These are phyloP conservation scores for Amanita rubescens DNA, from an alignment of 768 basidiomycete species.

Conservation along the genomic window DNA sequence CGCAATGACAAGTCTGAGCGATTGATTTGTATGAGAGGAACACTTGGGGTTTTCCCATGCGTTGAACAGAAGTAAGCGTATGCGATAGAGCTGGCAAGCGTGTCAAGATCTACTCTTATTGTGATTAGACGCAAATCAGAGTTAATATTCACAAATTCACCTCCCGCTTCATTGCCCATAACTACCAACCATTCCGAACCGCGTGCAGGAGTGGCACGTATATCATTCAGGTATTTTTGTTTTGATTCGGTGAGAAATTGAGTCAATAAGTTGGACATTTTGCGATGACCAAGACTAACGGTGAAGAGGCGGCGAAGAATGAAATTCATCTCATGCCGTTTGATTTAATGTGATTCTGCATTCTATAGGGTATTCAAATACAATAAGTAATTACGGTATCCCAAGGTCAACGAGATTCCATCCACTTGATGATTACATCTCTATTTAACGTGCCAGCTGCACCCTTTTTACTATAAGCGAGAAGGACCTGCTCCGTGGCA, in stretches of 20 bases:
- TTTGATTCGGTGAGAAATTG: slow-evolving; percentile 38
- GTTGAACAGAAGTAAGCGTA: slow-evolving; percentile 71
- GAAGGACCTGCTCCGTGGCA: slow-evolving; percentile 63
- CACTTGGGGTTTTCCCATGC: slow-evolving; percentile 42
- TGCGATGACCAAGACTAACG: background rate
- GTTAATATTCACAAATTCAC: slow-evolving; percentile 30
- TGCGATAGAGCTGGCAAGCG: slow-evolving; percentile 76
- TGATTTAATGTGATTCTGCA: too few relatives aligned
- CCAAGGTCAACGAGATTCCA: slow-evolving; percentile 21
- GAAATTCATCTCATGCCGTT: background rate
- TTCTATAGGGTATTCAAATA: background rate
- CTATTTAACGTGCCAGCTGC: slow-evolving; percentile 33
- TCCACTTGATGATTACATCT: slow-evolving; percentile 40
- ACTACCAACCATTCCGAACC: slow-evolving; percentile 71
- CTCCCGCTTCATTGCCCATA: slow-evolving; percentile 97
- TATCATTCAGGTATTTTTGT: slow-evolving; percentile 50
- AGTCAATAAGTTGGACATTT: slow-evolving; percentile 14
- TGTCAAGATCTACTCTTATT: slow-evolving; percentile 70
- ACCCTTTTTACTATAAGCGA: slow-evolving; percentile 42
- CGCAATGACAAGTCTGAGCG: slow-evolving; percentile 69
- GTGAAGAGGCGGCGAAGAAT: background rate
- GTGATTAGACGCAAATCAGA: background rate
- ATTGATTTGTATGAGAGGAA: slow-evolving; percentile 69
- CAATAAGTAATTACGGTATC: background rate
- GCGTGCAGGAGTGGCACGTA: slow-evolving; percentile 33